phyloP scores from a whole-genome alignment of 1,284 basidiomycete genomes.

The Cutaneotrichosporon arboriforme region DNA sequence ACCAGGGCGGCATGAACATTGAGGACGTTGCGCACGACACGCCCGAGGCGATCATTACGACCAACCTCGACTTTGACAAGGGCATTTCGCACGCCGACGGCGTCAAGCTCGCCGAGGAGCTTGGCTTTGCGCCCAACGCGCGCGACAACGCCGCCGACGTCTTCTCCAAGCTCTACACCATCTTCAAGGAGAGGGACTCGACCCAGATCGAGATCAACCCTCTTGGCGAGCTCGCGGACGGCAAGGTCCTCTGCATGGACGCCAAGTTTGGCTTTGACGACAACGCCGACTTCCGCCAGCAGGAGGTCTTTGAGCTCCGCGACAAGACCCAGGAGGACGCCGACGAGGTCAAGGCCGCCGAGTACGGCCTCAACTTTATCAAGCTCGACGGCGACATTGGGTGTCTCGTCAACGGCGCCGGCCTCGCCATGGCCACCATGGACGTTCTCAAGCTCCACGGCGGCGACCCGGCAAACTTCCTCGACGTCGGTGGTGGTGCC shows the following conservation, averaged over 20 bases:
- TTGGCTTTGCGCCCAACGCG: slow-evolving; percentile 74
- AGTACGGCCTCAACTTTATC: slow-evolving; percentile 94
- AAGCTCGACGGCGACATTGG: slow-evolving; percentile 98
- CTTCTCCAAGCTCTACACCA: slow-evolving; percentile 89
- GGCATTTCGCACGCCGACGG: slow-evolving; percentile 74
- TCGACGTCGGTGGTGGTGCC: slow-evolving; percentile 96
- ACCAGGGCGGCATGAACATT: slow-evolving; percentile 96
- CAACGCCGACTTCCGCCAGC: slow-evolving; percentile 96
- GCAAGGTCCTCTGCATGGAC: slow-evolving; percentile 97
- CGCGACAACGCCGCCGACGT: slow-evolving; percentile 83
- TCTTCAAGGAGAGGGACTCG: slow-evolving; percentile 98
- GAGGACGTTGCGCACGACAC: slow-evolving; percentile 99
- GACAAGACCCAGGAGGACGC: slow-evolving; percentile 94
- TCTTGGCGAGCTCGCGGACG: slow-evolving; percentile 89
- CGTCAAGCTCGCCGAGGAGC: slow-evolving; percentile 73
- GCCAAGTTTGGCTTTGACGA: slow-evolving; percentile 99
- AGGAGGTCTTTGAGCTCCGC: slow-evolving; percentile 81
- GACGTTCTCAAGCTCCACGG: slow-evolving; percentile 94
- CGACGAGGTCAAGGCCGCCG: slow-evolving; percentile 83
- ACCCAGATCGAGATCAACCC: slow-evolving; percentile 99
- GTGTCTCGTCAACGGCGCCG: slow-evolving; percentile 97
- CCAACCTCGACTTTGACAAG: slow-evolving; percentile 79
- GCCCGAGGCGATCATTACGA: slow-evolving; percentile 92
- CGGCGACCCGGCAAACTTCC: slow-evolving; percentile 90
- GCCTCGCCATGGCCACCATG: slow-evolving; percentile 99